phyloP scores from a whole-genome alignment of 257 asterid genomes.

The Ballota nigra region DNA sequence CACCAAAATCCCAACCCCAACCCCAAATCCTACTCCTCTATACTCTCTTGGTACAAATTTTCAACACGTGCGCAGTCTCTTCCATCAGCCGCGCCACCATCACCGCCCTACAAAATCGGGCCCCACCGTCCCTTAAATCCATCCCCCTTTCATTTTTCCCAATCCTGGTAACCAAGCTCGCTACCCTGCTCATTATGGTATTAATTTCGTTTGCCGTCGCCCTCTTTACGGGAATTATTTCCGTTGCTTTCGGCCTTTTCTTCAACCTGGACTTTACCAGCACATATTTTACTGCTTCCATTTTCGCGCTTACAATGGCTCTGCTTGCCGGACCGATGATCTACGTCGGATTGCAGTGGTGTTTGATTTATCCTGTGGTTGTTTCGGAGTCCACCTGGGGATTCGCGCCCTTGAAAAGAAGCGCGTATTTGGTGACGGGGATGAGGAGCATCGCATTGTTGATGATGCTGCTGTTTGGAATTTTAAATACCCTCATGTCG shows the following conservation, averaged over 20 bases:
- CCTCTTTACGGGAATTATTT: neutral
- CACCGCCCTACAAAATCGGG: conserved; percentile 54
- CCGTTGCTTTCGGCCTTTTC: neutral
- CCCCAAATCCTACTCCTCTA: too few species aligned
- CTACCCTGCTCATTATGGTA: neutral
- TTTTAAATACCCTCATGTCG: conserved; percentile 19
- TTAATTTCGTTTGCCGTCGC: neutral
- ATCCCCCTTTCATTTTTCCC: conserved; percentile 44
- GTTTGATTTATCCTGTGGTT: conserved; percentile 41
- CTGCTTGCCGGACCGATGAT: conserved; percentile 17
- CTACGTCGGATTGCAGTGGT: conserved; percentile 47
- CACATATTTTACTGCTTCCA: conserved; percentile 10
- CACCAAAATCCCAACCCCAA: conserved; percentile 8
- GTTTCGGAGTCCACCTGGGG: conserved; percentile 78
- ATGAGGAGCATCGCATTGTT: conserved; percentile 38
- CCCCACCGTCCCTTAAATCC: conserved; percentile 40
- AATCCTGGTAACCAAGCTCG: conserved; percentile 31
- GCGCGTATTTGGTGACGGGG: conserved; percentile 56
- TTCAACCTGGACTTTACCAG: conserved; percentile 13
- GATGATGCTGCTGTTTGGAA: conserved; percentile 25
- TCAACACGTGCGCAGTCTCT: conserved; percentile 40
- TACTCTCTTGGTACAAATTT: conserved; percentile 19
- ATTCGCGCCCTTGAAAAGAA: conserved; percentile 47
- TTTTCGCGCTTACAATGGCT: neutral
- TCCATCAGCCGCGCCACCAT: conserved; percentile 57